phyloP scores from a whole-genome alignment of 2,329 filamentous ascomycete species.

The Penicillium aurantiogriseum region DNA sequence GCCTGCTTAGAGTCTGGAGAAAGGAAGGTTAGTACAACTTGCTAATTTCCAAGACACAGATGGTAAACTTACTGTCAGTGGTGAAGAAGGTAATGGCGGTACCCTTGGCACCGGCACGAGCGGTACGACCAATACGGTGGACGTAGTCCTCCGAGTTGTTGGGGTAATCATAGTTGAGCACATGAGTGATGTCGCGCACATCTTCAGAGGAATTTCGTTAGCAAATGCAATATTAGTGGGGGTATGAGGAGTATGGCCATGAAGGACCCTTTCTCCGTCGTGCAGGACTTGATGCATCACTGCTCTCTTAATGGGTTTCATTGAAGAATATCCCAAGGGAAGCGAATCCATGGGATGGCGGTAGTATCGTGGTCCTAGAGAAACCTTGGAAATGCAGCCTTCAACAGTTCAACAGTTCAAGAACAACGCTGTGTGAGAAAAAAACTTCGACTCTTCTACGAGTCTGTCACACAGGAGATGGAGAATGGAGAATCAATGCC shows the following conservation, averaged over 20 bases:
- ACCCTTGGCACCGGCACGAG: constrained; percentile 78
- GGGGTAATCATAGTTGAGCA: constrained; percentile 99
- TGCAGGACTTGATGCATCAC: constrained; percentile 61
- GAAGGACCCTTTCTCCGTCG: constrained; percentile 56
- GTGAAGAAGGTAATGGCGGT: constrained; percentile 99
- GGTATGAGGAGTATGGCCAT: constrained; percentile 42
- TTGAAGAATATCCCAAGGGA: constrained; percentile 42
- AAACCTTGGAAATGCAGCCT: constrained; percentile 72
- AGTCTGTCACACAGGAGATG: constrained; percentile 63
- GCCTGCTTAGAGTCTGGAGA: constrained; percentile 80
- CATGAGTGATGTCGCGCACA: constrained; percentile 99
- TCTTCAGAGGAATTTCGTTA: constrained; percentile 78
- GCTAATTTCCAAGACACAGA: background rate
- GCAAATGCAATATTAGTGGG: constrained; percentile 58
- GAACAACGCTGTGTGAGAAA: constrained; percentile 52
- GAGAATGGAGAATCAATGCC: constrained; percentile 60
- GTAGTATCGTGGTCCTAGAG: constrained; percentile 61
- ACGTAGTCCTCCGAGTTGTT: constrained; percentile 79
- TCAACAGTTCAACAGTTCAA: constrained; percentile 71
- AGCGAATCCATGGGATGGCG: constrained; percentile 53
- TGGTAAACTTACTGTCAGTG: constrained; percentile 84
- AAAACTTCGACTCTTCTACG: constrained; percentile 76
- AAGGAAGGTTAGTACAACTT: constrained; percentile 17
- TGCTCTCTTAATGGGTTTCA: constrained; percentile 54
- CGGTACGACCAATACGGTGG: constrained; percentile 67